These are phyloP conservation scores for Tolypocladium capitatum DNA, from an alignment of 2,329 filamentous ascomycete genomes.

Conservation along the genomic window DNA sequence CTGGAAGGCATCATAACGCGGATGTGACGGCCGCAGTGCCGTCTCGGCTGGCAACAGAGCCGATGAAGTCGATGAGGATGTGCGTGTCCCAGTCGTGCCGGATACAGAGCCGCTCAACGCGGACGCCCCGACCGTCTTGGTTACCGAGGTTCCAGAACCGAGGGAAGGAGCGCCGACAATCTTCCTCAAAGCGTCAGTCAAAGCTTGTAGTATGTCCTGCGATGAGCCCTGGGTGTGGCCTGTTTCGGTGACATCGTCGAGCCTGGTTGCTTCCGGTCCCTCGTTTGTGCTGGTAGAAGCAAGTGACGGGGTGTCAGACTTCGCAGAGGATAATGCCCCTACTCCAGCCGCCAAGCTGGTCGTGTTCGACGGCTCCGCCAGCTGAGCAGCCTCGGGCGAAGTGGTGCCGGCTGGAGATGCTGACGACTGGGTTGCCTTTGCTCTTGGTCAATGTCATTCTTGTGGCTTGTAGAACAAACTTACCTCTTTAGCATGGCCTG, in stretches of 20 bases:
- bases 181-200: slow-evolving; percentile 7
- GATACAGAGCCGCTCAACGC: neutral
- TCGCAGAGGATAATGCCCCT: neutral
- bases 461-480: neutral
- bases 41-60: neutral
- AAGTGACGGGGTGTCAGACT: neutral
- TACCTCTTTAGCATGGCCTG: slow-evolving; percentile 6
- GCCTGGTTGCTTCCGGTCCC: too few relatives aligned
- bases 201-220: slow-evolving; percentile 4
- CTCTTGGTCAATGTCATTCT: neutral
- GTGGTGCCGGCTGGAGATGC: neutral
- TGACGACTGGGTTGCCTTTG: neutral
- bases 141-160: neutral
- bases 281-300: neutral
- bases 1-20: too few relatives aligned
- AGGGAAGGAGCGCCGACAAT: neutral
- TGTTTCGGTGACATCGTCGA: neutral
- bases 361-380: neutral
- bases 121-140: neutral
- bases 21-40: neutral
- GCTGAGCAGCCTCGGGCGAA: neutral
- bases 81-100: neutral
- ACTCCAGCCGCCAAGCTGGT: neutral
- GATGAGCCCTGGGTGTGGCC: neutral
- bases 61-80: neutral